Percentiles rank a stretch among this genome's conserved stretches.
These are phyloP conservation scores for Boletellus sp. DNA, from an alignment of 1,284 basidiomycete species.

Conservation along the genomic window DNA sequence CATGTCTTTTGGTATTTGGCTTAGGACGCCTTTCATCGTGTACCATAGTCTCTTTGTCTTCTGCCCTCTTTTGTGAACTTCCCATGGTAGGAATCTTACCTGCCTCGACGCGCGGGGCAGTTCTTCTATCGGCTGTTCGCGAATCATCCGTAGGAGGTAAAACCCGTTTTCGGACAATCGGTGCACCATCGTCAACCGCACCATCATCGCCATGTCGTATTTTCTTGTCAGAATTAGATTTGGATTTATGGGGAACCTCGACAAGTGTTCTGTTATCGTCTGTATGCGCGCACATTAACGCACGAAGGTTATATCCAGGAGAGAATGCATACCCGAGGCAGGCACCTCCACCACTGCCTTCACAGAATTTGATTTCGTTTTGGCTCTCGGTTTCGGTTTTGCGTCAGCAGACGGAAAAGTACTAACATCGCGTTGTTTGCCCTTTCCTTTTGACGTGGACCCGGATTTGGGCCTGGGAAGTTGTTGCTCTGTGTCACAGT, in stretches of 20 bases:
- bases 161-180: slow-evolving; percentile 1
- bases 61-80: slow-evolving; percentile 1
- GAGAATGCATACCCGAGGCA: slow-evolving; percentile 14
- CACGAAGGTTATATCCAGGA: neutral
- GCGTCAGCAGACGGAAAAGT: slow-evolving; percentile 2
- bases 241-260: slow-evolving; percentile 14
- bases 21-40: neutral
- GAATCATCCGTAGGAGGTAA: neutral
- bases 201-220: neutral
- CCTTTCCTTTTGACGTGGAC: slow-evolving; percentile 11
- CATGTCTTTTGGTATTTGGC: slow-evolving; percentile 6
- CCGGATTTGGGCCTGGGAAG: slow-evolving; percentile 3
- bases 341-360: slow-evolving; percentile 9
- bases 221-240: slow-evolving; percentile 2
- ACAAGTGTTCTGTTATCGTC: slow-evolving; percentile 30
- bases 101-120: neutral
- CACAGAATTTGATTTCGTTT: slow-evolving; percentile 5
- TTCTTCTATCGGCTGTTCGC: slow-evolving; percentile 1
- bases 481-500: slow-evolving; percentile 4
- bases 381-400: slow-evolving; percentile 6
- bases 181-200: slow-evolving; percentile 4
- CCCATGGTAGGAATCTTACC: neutral
- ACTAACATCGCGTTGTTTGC: neutral
- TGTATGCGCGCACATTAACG: slow-evolving; percentile 7
- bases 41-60: neutral